Evolutionary conservation across 2,329 filamentous ascomycete species (phyloP), one percentile per base, ranked within the genome.

Genomic region (Hawksworthiomyces lignivorus): DNA sequence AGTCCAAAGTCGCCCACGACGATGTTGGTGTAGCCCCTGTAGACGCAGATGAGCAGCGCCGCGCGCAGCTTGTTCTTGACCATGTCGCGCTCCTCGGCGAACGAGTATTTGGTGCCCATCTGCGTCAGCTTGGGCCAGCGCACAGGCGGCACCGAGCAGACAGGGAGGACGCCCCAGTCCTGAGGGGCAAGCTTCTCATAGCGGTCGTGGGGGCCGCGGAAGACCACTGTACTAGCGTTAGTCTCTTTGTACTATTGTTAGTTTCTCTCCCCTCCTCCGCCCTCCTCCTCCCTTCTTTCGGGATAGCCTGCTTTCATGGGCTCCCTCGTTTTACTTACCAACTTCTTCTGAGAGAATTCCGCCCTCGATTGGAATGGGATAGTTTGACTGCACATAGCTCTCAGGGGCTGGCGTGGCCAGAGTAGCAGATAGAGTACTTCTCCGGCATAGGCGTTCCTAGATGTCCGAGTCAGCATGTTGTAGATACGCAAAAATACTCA

Each of bases 131-230:
- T 87, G 15, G 84, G 84, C 62, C 83, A 77, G 19, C 81, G 75
- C 7, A 82, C 77, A 9, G 84, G 82, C 18, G 81, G 75, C 17
- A 87, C 79, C 2, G 82, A 86, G 43, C 87, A 75, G n/a, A 88
- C 80, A 9, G 83, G 82, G 22, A 87, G 62, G 34, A 73, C 67
- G 50, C 62, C 63, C 74, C 73, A 83, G 35, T 60, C 55, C 20
- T 67, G 59, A 31, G 71, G 64, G 20, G 65, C 60, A 48, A 79
- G 70, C 41, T 69, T 65, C 48, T 77, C 69, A 54, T 85, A 85
- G 41, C 70, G 69, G 50, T 82, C 75, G 45, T 83, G 77, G 14
- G 81, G 77, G 1, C 82, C 82, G 31, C 84, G 78, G 56, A 84
- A 87, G 12, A 88, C 76, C 12, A 86, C 82, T 72, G 11, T 19